Conservation (phyloP, 352 stramenopile genomes). For the Phytophthora fragariae region DNA sequence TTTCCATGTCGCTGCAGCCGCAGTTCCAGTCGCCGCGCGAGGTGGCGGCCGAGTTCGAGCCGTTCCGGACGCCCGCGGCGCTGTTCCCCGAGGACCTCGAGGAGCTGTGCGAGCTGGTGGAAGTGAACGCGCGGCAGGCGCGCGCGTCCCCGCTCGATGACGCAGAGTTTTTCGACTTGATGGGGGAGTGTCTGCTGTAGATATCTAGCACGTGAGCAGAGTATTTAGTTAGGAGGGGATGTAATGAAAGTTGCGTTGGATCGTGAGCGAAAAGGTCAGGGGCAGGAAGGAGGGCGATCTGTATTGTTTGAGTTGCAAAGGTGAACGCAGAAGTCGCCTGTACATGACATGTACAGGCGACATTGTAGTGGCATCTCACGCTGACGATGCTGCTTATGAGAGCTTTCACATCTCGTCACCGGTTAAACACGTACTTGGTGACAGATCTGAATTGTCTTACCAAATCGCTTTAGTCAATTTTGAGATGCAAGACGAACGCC, state of each 20-base stretch:
- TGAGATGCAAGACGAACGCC: too few relatives aligned
- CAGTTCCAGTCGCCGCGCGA: slow-evolving; percentile 33
- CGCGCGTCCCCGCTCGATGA: slow-evolving; percentile 4
- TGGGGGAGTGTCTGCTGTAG: slow-evolving; percentile 12
- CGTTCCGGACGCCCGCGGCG: slow-evolving; percentile 42
- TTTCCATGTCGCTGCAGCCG: background rate
- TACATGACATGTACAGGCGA: too few relatives aligned
- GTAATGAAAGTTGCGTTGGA: background rate
- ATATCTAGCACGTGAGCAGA: background rate
- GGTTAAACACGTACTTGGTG: too few relatives aligned
- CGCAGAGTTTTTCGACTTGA: slow-evolving; percentile 2
- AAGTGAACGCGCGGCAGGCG: slow-evolving; percentile 22
- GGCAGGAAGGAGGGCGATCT: too few relatives aligned
- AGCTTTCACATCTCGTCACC: too few relatives aligned
- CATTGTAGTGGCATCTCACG: too few relatives aligned
- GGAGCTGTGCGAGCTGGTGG: slow-evolving; percentile 48
- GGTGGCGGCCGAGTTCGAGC: slow-evolving; percentile 39
- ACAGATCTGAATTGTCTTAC: too few relatives aligned
- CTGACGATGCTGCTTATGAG: too few relatives aligned
- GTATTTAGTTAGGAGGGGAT: slow-evolving; percentile 12
- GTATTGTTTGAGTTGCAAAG: too few relatives aligned
- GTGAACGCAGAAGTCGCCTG: too few relatives aligned
- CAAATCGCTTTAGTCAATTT: too few relatives aligned
- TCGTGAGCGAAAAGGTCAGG: too few relatives aligned
- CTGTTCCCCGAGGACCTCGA: slow-evolving; percentile 51